Percentiles rank a stretch among this genome's conserved stretches.
phyloP scores from a whole-genome alignment of 495 filamentous ascomycete genomes.

The Choiromyces venosus region DNA sequence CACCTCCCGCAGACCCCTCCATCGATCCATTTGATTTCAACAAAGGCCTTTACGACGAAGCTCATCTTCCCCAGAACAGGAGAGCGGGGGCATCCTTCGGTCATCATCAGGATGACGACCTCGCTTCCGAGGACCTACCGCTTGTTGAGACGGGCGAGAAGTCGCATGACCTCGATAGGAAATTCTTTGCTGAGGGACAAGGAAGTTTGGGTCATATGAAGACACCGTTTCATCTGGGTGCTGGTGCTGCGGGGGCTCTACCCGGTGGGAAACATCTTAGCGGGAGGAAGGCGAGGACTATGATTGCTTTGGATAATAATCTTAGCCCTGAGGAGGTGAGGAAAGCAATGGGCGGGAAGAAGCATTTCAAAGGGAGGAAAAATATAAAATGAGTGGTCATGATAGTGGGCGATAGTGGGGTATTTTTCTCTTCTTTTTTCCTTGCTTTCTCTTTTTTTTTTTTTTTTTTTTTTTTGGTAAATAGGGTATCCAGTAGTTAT shows the following conservation, averaged over 20 bases:
- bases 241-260: constrained; percentile 66
- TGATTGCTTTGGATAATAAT: constrained; percentile 79
- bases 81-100: constrained; percentile 48
- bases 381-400: constrained; percentile 35
- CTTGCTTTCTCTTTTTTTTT: background rate
- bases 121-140: constrained; percentile 42
- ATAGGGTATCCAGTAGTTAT: background rate
- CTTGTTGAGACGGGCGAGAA: constrained; percentile 55
- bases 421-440: background rate
- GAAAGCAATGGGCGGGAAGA: constrained; percentile 64
- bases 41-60: constrained; percentile 72
- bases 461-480: background rate
- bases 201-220: constrained; percentile 60
- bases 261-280: constrained; percentile 62
- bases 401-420: background rate
- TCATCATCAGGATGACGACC: constrained; percentile 47
- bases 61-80: constrained; percentile 69
- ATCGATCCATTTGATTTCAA: constrained; percentile 77
- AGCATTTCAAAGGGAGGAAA: constrained; percentile 82
- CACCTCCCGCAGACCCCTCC: constrained; percentile 64
- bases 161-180: constrained; percentile 69
- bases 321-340: constrained; percentile 76
- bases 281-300: constrained; percentile 74
- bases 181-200: constrained; percentile 70
- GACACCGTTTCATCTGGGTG: constrained; percentile 79